These are phyloP conservation scores for Sedum album DNA, from an alignment of 164 flowering plant genomes.

Conservation along the genomic window DNA sequence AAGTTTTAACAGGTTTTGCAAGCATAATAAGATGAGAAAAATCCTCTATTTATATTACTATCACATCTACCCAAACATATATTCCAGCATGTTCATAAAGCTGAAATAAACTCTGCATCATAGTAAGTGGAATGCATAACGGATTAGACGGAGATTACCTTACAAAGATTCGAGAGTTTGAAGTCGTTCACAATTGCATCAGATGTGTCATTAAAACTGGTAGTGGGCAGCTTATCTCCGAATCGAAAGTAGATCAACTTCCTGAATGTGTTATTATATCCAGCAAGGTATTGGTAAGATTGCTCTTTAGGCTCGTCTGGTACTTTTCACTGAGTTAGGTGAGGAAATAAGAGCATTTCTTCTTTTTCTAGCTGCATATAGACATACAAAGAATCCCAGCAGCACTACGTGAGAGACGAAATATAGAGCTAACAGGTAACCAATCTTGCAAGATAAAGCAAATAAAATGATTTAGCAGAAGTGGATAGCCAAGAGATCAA, in stretches of 20 bases:
- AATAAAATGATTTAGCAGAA: too few species aligned
- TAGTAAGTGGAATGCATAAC: background rate
- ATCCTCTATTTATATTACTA: background rate
- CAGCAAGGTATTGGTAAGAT: background rate
- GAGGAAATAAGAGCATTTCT: background rate
- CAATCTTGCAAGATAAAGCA: background rate
- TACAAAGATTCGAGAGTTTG: background rate
- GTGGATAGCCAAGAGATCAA: background rate
- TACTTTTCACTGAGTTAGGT: background rate
- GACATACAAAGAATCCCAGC: constrained; percentile 14
- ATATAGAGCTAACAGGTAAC: background rate
- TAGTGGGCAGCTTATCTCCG: background rate
- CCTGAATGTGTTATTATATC: background rate
- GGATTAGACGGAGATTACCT: background rate
- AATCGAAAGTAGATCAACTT: background rate
- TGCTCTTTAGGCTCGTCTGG: background rate
- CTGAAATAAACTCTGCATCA: background rate
- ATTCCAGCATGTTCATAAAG: background rate
- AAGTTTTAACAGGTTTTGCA: background rate
- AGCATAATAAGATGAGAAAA: background rate
- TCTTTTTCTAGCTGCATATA: background rate
- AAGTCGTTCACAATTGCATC: background rate
- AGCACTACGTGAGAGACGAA: constrained; percentile 10
- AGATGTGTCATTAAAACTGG: background rate
- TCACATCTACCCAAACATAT: background rate